Base-by-base conservation (phyloP, 345 rosid species). In the Chamaenerion angustifolium region DNA sequence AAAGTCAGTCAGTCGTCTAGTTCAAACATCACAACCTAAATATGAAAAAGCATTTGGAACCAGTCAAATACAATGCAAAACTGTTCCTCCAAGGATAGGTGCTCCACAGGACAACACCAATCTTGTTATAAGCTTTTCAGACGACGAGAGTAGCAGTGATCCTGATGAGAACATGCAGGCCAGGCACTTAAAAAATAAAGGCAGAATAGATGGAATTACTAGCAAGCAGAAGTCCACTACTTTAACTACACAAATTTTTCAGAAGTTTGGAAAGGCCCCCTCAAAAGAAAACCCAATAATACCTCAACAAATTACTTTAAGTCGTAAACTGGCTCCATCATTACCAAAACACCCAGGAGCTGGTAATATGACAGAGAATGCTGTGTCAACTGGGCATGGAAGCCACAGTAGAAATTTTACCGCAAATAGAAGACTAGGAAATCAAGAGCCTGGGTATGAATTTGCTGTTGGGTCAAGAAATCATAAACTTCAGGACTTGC, bases 81-180 rank as follows among this genome's bases (percentile, higher is more conserved):
- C 81, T 61, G 61, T 72, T 44, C 56, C 50, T 55, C 64, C 65
- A 56, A 72, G 76, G 52, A 68, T 72, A 78, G 45, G 45, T 51
- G 59, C 68, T 43, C 67, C 57, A 18, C 76, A 71, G 44, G 56
- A 56, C 6, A 51, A 67, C 53, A 56, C 51, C 67, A 87, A 83
- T 66, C 88, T 92, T 43, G 98, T 92, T 45, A 92, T 92, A 67
- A 69, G 82, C 65, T 92, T 92, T 69, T 84, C 88, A 12, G 88
- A 84, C 64, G 87, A 76, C 60, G 97, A 89, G 48, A 82, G 82
- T 66, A 88, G 74, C 60, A 87, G 95, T 65, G 93, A 77, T 48
- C 74, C 79, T 56, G 95, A 86, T 49, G 71, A 61, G 57, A 35
- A 58, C 54, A 54, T 47, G 48, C 57, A 41, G 47, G 62, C 57